Base-by-base conservation (phyloP, 768 basidiomycete genomes). In the Pisolithus sp. region DNA sequence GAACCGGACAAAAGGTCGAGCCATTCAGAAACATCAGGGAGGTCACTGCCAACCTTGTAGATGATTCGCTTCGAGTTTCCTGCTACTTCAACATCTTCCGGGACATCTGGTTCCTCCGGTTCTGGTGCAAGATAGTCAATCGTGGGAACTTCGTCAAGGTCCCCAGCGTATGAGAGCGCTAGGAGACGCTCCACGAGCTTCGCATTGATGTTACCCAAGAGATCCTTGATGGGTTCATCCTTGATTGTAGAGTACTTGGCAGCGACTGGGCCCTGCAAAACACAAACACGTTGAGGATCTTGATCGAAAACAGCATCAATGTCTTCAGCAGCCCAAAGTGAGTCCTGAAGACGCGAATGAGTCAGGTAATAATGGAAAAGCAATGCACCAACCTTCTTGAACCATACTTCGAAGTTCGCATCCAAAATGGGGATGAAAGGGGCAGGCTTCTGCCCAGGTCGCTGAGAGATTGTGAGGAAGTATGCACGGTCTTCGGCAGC, bases 281-380 rank as follows among this genome's bases (percentile, higher is more conserved):
- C 95, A 64, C 93, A 95, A 24, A 98, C 94, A 55, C 96, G 87
- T 69, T 99, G 91, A 23, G 95, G 95, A 68, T 98, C 96, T 72
- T 95, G 93, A 71, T 98, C 96, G 63, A 98, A 96, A 39, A 99
- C 93, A 13, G 94, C 95, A 55, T 98, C 96, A 57, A 97, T 93
- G 67, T 99, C 96, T 69, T 97, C 95, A 2, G 93, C 89, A 38
- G 89, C 89, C 94, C 95, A 97, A 10, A 98, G 81, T 7, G 95
- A 98, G 68, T 97, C 95, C 89, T 92, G 58, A 20, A 47, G 56
- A 10, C 20, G 28, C 50, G 23, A 21, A 49, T 66, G 24, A 59
- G 54, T 34, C 15, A 13, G 12, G 34, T 55, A 46, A 40, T 10
- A 23, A 48, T 45, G 4, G 21, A 47, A 42, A 20, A 46, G 8